Conservation (phyloP, 2,329 filamentous ascomycete species). For the Ascochyta koolunga region DNA sequence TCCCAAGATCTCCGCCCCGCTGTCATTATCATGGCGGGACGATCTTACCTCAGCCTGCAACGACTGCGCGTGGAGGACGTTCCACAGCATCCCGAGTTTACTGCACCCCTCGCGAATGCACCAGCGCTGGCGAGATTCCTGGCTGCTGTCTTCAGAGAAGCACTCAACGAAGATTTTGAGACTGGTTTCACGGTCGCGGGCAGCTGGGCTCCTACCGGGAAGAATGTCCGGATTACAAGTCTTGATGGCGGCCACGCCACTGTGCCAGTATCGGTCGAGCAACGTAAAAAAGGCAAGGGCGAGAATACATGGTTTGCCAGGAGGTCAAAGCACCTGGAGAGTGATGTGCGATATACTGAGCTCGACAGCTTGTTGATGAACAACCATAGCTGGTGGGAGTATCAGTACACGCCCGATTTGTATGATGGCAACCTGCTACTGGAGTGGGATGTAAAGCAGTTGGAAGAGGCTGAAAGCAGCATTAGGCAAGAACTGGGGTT, state of each 20-base stretch:
- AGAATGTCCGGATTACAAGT: conserved; percentile 20
- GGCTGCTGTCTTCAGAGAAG: conserved; percentile 26
- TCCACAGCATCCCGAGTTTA: conserved; percentile 26
- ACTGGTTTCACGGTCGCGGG: conserved; percentile 20
- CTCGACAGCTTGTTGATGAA: conserved; percentile 66
- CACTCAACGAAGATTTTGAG: conserved; percentile 23
- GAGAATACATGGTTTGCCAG: conserved; percentile 69
- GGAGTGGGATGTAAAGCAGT: conserved; percentile 49
- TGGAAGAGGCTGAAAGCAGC: conserved; percentile 33
- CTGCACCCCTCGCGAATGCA: background rate
- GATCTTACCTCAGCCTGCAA: conserved; percentile 14
- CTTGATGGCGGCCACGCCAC: background rate
- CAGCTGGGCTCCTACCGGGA: conserved; percentile 17
- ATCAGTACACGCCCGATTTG: conserved; percentile 64
- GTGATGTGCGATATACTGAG: conserved; percentile 63
- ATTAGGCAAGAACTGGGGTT: conserved; percentile 18
- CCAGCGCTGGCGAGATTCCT: conserved; percentile 25
- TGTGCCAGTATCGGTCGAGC: conserved; percentile 22
- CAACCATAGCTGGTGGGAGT: conserved; percentile 63
- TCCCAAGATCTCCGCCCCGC: conserved; percentile 27
- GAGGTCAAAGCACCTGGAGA: conserved; percentile 57
- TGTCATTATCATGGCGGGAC: conserved; percentile 12
- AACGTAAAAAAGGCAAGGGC: conserved; percentile 23
- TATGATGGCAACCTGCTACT: conserved; percentile 55
- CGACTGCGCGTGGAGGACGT: conserved; percentile 19